Base-by-base conservation (phyloP, 2,329 filamentous ascomycete species). In the Phaeosphaeria sp. region DNA sequence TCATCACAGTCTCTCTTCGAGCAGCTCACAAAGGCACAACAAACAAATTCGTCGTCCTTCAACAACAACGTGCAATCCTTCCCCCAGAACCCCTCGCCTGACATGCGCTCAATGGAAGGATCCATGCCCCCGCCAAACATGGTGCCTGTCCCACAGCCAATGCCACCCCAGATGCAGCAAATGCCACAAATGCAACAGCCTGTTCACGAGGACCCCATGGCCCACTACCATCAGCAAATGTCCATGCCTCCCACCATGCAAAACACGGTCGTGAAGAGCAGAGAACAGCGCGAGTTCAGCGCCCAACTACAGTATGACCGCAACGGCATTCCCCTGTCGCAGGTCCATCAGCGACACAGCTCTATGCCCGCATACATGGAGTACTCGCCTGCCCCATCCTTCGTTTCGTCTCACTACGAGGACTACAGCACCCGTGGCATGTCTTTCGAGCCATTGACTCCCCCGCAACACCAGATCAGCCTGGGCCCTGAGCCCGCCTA, bases 281-380 rank as follows among this genome's bases (percentile, higher is more conserved):
- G 93, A 76, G 94, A 98, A 78, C 86, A 98, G 79, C 87, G 90
- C 75, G 94, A 97, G 65, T 96, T 89, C 77, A 84, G 79, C 57
- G 52, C 61, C 9, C 89, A 91, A 60, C 84, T 93, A 64, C 91
- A 93, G 78, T 97, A 96, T 82, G 95, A 96, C 78, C 92, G 95
- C 74, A 96, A 95, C 72, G 92, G 92, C 68, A 89, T 96, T 55
- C 91, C 93, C 1, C 85, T 97, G 63, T 85, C 87, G 42, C 91
- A 93, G 73, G 84, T 89, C 52, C 93, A 96, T 80, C 92, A 97
- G 77, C 90, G 95, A 56, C 94, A 98, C 80, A 91, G 93, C 60
- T 99, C 95, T n/a, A 97, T 99, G 93, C 95, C 95, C 50, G 91
- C 93, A 20, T 99, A 96, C 77, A 89, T 98, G 77, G 95, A 99